Conservation (phyloP, 352 stramenopile genomes). For the Pythium plurisporium region DNA sequence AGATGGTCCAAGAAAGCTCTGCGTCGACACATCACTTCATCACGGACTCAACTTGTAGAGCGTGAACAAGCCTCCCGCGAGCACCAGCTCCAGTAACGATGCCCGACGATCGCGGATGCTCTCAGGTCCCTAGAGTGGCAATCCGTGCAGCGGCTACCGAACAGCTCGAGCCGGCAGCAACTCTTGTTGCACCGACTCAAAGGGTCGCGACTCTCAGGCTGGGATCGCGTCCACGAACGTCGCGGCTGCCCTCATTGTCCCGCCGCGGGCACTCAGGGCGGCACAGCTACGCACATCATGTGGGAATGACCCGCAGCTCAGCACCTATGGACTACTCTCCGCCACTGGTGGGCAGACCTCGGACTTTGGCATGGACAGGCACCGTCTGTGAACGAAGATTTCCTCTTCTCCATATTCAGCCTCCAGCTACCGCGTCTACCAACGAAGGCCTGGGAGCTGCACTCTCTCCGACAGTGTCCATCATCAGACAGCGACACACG, state of each 20-base stretch:
- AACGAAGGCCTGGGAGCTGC: not conserved
- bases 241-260: not conserved
- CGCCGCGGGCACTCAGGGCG: no score
- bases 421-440: not conserved
- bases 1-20: not conserved
- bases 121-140: not conserved
- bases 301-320: not conserved
- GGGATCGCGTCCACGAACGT: conserved; percentile 4
- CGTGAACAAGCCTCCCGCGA: not conserved
- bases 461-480: not conserved
- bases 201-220: not conserved
- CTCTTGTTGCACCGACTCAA: conserved; percentile 4
- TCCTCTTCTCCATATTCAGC: not conserved
- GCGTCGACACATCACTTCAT: not conserved
- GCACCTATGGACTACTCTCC: not conserved
- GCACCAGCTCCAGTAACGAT: not conserved
- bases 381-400: not conserved
- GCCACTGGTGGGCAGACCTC: not conserved
- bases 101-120: not conserved
- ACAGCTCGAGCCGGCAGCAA: not conserved
- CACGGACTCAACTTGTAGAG: not conserved
- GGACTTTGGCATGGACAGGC: not conserved
- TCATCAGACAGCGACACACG: not conserved
- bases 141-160: not conserved
- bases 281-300: not conserved